Evolutionary conservation across 129 eudicot genomes (phyloP).

Genomic region (Mikania micrantha): DNA sequence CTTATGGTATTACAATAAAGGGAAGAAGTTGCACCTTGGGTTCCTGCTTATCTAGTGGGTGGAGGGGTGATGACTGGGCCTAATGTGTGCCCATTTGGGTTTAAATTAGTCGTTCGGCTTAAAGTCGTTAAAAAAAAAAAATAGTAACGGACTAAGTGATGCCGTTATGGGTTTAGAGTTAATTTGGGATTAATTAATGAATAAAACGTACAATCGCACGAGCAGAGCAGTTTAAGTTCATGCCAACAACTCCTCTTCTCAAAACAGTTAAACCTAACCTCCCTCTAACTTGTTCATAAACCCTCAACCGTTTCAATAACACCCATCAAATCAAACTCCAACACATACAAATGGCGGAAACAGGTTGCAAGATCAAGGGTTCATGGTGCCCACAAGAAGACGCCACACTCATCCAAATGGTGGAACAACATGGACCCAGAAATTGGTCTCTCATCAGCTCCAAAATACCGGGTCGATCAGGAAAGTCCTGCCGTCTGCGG

Average conservation of each 20-base stretch:
- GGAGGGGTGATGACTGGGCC: too few relatives aligned
- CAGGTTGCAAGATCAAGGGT: slow-evolving; percentile 33
- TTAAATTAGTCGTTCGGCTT: too few relatives aligned
- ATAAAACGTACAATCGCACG: slow-evolving; percentile 15
- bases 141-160: background rate
- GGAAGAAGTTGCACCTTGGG: too few relatives aligned
- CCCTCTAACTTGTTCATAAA: slow-evolving; percentile 18
- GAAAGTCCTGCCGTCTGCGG: slow-evolving; percentile 71
- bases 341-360: background rate
- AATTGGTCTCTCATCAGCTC: slow-evolving; percentile 80
- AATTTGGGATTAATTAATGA: background rate
- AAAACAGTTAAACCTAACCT: slow-evolving; percentile 37
- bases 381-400: slow-evolving; percentile 76
- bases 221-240: slow-evolving; percentile 35
- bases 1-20: too few relatives aligned
- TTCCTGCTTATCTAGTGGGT: too few relatives aligned
- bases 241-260: slow-evolving; percentile 21
- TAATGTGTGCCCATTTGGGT: too few relatives aligned
- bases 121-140: too few relatives aligned
- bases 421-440: slow-evolving; percentile 59
- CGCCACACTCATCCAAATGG: slow-evolving; percentile 40
- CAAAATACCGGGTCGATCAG: slow-evolving; percentile 71
- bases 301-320: slow-evolving; percentile 19
- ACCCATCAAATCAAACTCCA: background rate
- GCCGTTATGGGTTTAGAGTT: background rate